These are phyloP conservation scores for Cinnamomum micranthum DNA, from an alignment of 164 flowering plant genomes.

Conservation along the genomic window DNA sequence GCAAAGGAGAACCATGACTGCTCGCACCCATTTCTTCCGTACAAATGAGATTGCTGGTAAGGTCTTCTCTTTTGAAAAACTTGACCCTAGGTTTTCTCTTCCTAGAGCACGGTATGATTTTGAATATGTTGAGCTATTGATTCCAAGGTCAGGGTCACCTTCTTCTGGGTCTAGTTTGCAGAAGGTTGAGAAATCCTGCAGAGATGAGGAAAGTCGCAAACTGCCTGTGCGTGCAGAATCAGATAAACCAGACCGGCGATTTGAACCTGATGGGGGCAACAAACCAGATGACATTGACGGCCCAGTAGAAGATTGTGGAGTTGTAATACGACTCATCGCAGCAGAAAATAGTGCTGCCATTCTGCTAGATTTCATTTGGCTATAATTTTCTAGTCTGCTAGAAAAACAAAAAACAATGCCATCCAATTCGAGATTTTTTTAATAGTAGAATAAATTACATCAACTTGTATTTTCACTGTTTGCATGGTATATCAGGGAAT, in stretches of 20 bases:
- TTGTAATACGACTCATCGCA: slow-evolving; percentile 33
- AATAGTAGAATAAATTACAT: slow-evolving; percentile 2
- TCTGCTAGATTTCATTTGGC: slow-evolving; percentile 40
- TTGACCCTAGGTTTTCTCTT: slow-evolving; percentile 49
- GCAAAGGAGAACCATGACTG: slow-evolving; percentile 33
- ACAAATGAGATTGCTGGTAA: slow-evolving; percentile 32
- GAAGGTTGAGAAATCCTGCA: slow-evolving; percentile 76
- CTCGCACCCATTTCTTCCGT: slow-evolving; percentile 54
- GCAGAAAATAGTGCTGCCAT: slow-evolving; percentile 31
- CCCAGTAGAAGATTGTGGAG: slow-evolving; percentile 34
- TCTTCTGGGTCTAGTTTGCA: slow-evolving; percentile 53
- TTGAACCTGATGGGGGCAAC: slow-evolving; percentile 33
- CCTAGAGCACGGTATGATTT: slow-evolving; percentile 35
- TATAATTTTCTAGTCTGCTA: not conserved
- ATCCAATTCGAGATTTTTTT: slow-evolving; percentile 12
- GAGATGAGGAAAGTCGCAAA: slow-evolving; percentile 67
- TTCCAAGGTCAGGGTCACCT: slow-evolving; percentile 25
- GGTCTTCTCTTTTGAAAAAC: slow-evolving; percentile 80
- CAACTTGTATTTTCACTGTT: slow-evolving; percentile 1
- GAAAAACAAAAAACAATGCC: slow-evolving; percentile 1
- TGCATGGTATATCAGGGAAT: slow-evolving; percentile 1
- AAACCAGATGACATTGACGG: slow-evolving; percentile 36
- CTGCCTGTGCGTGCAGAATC: slow-evolving; percentile 35
- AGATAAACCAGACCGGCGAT: slow-evolving; percentile 29
- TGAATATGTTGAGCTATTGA: slow-evolving; percentile 18